Evolutionary conservation across 768 basidiomycete genomes (phyloP), one percentile per base, ranked within the genome.

Genomic region (Russula sp.): DNA sequence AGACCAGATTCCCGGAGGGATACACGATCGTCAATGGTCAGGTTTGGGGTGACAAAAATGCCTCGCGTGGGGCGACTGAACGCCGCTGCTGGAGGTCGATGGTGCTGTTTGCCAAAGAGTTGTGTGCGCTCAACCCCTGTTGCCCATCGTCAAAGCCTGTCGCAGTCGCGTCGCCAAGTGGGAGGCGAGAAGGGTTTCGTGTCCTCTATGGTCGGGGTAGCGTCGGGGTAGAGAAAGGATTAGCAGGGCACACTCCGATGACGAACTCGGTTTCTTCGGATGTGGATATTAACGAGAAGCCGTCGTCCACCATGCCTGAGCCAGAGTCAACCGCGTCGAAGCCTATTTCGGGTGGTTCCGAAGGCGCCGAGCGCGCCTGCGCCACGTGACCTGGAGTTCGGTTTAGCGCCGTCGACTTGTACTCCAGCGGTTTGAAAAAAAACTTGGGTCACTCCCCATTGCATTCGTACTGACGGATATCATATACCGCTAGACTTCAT

Each of bases 371-470:
- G 69, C 24, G 58, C 69, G 1, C 59, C 59, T 3, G 51, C 58
- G 8, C 34, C 36, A 18, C 51, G 55, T 36, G 88, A 88, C 67
- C 67, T 78, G 14, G 89, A 90, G 14, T 69, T 91, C 6, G 89
- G 85, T 2, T 79, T 81, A 48, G 90, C 79, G 1, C 71, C 92
- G 57, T 77, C 86, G 0, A 58, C 86, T 22, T 89, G 90, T 91
- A 71, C n/a, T n/a, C n/a, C n/a, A 55, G 44, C n/a, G n/a, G 44
- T 11, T 16, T 0, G 10, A 18, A n/a, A n/a, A n/a, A n/a, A n/a
- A n/a, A n/a, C n/a, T n/a, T n/a, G n/a, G n/a, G n/a, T n/a, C n/a
- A 0, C 14, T 44, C 24, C 1, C 1, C 30, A 26, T 16, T 52
- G 22, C 2, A 30, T 38, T 28, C 11, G 6, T 32, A 14, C 13